Evolutionary conservation across 345 rosid genomes (phyloP).

Genomic region (Abelmoschus esculentus): DNA sequence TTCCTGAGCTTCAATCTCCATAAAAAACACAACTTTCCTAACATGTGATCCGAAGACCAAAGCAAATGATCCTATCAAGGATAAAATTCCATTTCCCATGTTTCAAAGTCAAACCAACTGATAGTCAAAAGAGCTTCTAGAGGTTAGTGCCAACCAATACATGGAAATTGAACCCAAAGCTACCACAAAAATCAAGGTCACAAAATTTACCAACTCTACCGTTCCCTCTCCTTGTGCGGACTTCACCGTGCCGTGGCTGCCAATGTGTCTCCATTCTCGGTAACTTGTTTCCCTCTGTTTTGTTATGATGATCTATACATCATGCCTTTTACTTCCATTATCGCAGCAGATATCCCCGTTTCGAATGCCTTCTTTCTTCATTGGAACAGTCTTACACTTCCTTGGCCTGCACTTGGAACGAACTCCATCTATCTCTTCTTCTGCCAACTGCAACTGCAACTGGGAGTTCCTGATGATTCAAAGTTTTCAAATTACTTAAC

Average conservation of each 20-base stretch:
- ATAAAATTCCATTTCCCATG: conserved; percentile 12
- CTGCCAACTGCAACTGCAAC: conserved; percentile 32
- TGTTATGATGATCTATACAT: conserved; percentile 3
- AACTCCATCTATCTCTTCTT: conserved; percentile 30
- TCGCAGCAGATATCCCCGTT: background rate
- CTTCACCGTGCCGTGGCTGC: conserved; percentile 10
- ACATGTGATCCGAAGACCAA: background rate
- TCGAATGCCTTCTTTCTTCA: conserved; percentile 23
- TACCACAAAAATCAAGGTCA: conserved; percentile 1
- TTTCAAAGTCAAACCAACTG: conserved; percentile 9
- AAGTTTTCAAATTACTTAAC: background rate
- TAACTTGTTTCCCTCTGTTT: background rate
- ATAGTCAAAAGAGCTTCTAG: background rate
- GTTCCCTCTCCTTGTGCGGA: background rate
- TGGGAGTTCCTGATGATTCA: conserved; percentile 30
- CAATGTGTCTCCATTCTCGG: background rate
- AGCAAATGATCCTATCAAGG: background rate
- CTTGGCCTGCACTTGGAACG: conserved; percentile 43
- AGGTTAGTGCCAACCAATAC: conserved; percentile 1
- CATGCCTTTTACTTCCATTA: conserved; percentile 15
- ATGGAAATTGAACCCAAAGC: background rate
- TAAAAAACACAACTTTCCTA: background rate
- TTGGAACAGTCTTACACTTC: conserved; percentile 28
- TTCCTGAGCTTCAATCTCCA: background rate
- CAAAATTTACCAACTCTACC: background rate